A percentile compares a stretch with the other conserved stretches of the same genome.
These are phyloP conservation scores for Hanseniaspora nectarophila DNA, from an alignment of 805 yeast genomes.

Conservation along the genomic window DNA sequence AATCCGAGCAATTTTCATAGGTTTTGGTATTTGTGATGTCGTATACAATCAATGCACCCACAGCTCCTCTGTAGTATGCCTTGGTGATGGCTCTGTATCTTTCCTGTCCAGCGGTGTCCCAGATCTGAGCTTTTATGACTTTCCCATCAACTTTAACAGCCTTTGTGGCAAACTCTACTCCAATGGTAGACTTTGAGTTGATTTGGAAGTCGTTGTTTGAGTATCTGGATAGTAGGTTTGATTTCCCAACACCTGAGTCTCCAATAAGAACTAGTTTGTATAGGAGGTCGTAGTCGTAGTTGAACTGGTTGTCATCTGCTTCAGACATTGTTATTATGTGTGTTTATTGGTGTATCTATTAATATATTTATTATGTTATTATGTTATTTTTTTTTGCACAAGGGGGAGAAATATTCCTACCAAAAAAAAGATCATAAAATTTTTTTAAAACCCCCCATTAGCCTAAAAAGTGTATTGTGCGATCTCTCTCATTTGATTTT, in stretches of 20 bases:
- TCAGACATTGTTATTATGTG: background rate
- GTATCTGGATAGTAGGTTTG: constrained; percentile 84
- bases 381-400: too few relatives aligned
- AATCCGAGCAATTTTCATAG: constrained; percentile 73
- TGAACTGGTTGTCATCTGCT: constrained; percentile 47
- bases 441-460: too few relatives aligned
- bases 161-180: constrained; percentile 96
- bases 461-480: too few relatives aligned
- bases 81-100: constrained; percentile 95
- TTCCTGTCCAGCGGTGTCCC: constrained; percentile 99
- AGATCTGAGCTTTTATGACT: constrained; percentile 77
- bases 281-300: constrained; percentile 77
- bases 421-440: too few relatives aligned
- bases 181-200: constrained; percentile 89
- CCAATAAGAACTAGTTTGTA: constrained; percentile 94
- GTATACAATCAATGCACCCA: constrained; percentile 90
- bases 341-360: too few relatives aligned
- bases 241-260: constrained; percentile 80
- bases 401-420: too few relatives aligned
- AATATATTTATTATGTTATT: too few relatives aligned
- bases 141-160: constrained; percentile 80
- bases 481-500: too few relatives aligned
- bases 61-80: constrained; percentile 96
- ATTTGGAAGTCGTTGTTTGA: constrained; percentile 91
- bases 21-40: constrained; percentile 86